phyloP scores from a whole-genome alignment of 257 asterid genomes.

The Solanum corneliomulleri region DNA sequence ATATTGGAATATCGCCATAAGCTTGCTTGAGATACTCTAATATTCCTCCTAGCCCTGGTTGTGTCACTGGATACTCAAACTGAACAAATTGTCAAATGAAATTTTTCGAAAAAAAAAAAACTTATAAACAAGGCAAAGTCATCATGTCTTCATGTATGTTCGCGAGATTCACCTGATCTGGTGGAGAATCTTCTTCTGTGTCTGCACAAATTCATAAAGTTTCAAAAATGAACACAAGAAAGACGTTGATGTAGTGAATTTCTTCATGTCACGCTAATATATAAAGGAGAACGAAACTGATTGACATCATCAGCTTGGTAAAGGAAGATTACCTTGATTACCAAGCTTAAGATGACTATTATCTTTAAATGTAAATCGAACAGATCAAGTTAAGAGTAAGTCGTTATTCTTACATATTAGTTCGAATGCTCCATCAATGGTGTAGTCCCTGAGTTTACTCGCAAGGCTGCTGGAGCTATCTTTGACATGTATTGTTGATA shows the following conservation, averaged over 20 bases:
- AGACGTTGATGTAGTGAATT: background rate
- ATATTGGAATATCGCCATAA: conserved; percentile 46
- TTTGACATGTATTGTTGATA: conserved; percentile 17
- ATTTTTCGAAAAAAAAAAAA: background rate
- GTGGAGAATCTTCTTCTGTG: background rate
- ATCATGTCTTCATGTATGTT: background rate
- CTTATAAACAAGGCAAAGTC: background rate
- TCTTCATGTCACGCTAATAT: background rate
- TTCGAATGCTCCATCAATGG: conserved; percentile 9
- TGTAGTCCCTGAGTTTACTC: conserved; percentile 9
- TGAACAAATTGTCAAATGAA: conserved; percentile 19
- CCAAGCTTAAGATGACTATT: background rate
- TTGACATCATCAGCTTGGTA: background rate
- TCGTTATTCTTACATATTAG: background rate
- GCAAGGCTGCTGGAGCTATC: conserved; percentile 13
- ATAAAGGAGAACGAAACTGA: background rate
- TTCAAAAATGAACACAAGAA: background rate
- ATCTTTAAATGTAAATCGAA: background rate
- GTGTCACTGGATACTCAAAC: background rate
- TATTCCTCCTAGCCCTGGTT: background rate
- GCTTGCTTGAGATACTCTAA: conserved; percentile 15
- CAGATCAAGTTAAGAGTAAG: background rate
- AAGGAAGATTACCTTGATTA: background rate
- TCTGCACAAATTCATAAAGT: background rate
- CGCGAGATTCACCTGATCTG: background rate